Base-by-base conservation (phyloP, 768 basidiomycete genomes). In the Holtermannia corniformis region DNA sequence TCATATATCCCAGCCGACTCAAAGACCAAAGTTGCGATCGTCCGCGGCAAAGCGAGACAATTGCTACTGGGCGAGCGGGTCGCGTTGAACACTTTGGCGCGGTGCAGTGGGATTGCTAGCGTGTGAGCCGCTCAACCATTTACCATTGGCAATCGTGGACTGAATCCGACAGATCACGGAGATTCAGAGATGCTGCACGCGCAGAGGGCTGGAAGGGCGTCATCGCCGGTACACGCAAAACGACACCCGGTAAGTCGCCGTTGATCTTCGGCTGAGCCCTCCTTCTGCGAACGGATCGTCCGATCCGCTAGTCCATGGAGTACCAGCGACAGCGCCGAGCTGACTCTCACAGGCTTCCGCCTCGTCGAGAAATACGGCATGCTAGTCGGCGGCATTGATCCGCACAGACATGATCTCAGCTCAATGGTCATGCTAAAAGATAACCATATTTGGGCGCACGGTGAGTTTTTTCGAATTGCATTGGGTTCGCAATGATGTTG, bases 351-450 rank as follows among this genome's bases (percentile, higher is more conserved):
- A 37, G 32, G 93, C 2, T 99, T 99, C 76, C 78, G 95, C 44
- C 77, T 96, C 25, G 92, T 97, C 4, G 95, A 99, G 73, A 99
- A 99, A 73, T 96, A 99, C 69, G 95, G 84, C 3, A 97, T 99
- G 95, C 62, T 97, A 43, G 88, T 97, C 13, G 95, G 95, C 16
- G 95, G 95, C 4, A 85, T 96, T 62, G 93, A 99, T 69, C 76
- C 87, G 7, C 95, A 99, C 75, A 81, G 95, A 21, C 85, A 95
- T 61, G 92, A 97, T 72, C 78, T 97, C n/a, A 91, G 87, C 24
- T 87, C 86, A 69, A 97, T 99, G 95, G 92, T 99, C 67, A 99
- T 99, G 95, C 81, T 99, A 64, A 97, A 97, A 74, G 95, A 99
- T 64, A 99, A 99, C 70, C 95, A 99, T 69, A 87, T 97, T 67